These are phyloP conservation scores for Blastobotrys serpentis DNA, from an alignment of 1,139 yeast species.

Conservation along the genomic window DNA sequence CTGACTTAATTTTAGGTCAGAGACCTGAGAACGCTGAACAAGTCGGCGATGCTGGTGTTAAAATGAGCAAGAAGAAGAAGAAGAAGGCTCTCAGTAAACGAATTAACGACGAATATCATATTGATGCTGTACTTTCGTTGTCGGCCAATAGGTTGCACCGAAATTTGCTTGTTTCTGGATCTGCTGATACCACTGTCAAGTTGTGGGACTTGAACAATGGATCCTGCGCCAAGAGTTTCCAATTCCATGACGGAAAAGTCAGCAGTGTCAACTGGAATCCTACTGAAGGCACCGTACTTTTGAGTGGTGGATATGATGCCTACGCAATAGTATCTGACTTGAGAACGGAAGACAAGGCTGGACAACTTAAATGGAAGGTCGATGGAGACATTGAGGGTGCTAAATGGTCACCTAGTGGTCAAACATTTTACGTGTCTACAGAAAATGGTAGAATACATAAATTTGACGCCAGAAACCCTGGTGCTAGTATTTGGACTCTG, in stretches of 20 bases:
- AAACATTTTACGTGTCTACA: conserved; percentile 81
- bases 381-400: conserved; percentile 82
- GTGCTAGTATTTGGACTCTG: conserved; percentile 83
- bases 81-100: conserved; percentile 50
- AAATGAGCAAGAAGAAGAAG: conserved; percentile 48
- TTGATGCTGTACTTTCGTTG: conserved; percentile 88
- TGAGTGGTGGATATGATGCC: conserved; percentile 93
- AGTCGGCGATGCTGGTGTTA: conserved; percentile 36
- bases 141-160: conserved; percentile 81
- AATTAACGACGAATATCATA: conserved; percentile 77
- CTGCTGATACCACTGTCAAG: conserved; percentile 93
- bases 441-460: conserved; percentile 89
- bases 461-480: conserved; percentile 72
- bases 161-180: conserved; percentile 85
- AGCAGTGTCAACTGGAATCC: conserved; percentile 87
- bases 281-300: conserved; percentile 68
- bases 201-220: conserved; percentile 87
- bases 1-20: conserved; percentile 89
- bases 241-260: conserved; percentile 72
- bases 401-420: conserved; percentile 63
- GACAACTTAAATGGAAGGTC: conserved; percentile 61
- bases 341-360: conserved; percentile 70
- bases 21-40: conserved; percentile 52
- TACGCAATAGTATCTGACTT: conserved; percentile 79
- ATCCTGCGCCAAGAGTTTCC: conserved; percentile 55